Evolutionary conservation across 2,329 filamentous ascomycete species (phyloP).

Genomic region (Diaporthe nobilis): DNA sequence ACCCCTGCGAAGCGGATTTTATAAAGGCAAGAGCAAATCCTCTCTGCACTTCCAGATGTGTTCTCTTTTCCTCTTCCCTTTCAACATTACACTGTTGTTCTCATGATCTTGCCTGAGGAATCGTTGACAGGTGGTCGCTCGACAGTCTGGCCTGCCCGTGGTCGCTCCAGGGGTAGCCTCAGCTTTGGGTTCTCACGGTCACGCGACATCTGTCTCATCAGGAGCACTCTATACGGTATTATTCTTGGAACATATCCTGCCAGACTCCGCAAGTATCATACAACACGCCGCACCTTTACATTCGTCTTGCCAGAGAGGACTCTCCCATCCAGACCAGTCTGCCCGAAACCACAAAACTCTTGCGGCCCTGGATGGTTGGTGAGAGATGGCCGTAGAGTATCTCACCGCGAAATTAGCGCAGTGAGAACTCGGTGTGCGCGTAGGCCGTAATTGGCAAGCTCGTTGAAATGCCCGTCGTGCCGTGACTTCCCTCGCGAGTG

Average conservation of each 20-base stretch:
- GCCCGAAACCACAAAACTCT: not conserved
- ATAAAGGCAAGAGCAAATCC: constrained; percentile 12
- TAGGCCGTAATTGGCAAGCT: not conserved
- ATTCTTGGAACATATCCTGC: not conserved
- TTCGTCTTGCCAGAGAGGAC: not conserved
- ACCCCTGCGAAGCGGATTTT: constrained; percentile 22
- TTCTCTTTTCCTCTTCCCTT: not conserved
- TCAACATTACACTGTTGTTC: too few species aligned
- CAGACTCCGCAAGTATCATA: not conserved
- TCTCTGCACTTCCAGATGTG: not conserved
- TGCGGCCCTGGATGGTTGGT: not conserved
- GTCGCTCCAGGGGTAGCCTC: not conserved
- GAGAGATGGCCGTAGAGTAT: not conserved
- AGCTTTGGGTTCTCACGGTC: not conserved
- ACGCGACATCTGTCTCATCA: not conserved
- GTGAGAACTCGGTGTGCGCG: not conserved
- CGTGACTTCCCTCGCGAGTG: not conserved
- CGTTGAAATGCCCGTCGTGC: not conserved
- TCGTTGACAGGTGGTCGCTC: not conserved
- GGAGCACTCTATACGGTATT: not conserved
- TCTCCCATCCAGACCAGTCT: not conserved
- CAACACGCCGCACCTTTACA: not conserved
- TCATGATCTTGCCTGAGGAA: not conserved
- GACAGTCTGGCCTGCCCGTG: not conserved
- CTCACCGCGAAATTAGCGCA: not conserved